Conservation (phyloP, 176 grass and related monocot species). For the Aegilops longissima region DNA sequence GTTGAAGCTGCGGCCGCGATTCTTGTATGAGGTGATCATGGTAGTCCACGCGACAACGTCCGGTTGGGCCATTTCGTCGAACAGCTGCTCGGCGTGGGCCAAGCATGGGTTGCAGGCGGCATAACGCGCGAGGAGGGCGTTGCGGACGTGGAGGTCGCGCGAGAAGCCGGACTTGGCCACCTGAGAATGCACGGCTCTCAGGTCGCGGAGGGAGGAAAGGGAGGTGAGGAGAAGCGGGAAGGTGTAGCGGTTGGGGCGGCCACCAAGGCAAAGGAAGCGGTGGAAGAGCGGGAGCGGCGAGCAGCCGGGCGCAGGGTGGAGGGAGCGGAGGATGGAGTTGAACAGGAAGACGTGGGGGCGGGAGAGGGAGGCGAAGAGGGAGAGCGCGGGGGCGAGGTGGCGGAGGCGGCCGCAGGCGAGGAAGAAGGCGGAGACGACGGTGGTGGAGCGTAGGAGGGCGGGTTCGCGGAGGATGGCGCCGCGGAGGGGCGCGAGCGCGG, state of each 20-base stretch:
- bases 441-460: slow-evolving; percentile 23
- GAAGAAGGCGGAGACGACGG: slow-evolving; percentile 51
- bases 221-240: slow-evolving; percentile 57
- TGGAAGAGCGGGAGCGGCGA: slow-evolving; percentile 56
- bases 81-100: slow-evolving; percentile 40
- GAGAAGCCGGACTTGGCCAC: slow-evolving; percentile 47
- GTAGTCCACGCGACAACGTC: slow-evolving; percentile 57
- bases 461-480: slow-evolving; percentile 35
- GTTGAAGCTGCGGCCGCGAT: slow-evolving; percentile 32
- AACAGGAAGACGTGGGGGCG: slow-evolving; percentile 50
- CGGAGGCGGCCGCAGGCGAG: slow-evolving; percentile 58
- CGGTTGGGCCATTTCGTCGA: slow-evolving; percentile 51
- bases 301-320: slow-evolving; percentile 17
- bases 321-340: slow-evolving; percentile 56
- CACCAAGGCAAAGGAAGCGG: slow-evolving; percentile 50
- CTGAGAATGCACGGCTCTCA: slow-evolving; percentile 43
- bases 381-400: slow-evolving; percentile 46
- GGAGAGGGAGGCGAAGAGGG: slow-evolving; percentile 48
- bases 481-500: slow-evolving; percentile 26
- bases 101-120: slow-evolving; percentile 15
- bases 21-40: slow-evolving; percentile 43
- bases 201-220: slow-evolving; percentile 44
- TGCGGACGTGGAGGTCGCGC: slow-evolving; percentile 47
- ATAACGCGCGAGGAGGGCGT: slow-evolving; percentile 46
- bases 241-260: slow-evolving; percentile 66